Conservation (phyloP, 441 rosid genomes). For the Adansonia gregorii region DNA sequence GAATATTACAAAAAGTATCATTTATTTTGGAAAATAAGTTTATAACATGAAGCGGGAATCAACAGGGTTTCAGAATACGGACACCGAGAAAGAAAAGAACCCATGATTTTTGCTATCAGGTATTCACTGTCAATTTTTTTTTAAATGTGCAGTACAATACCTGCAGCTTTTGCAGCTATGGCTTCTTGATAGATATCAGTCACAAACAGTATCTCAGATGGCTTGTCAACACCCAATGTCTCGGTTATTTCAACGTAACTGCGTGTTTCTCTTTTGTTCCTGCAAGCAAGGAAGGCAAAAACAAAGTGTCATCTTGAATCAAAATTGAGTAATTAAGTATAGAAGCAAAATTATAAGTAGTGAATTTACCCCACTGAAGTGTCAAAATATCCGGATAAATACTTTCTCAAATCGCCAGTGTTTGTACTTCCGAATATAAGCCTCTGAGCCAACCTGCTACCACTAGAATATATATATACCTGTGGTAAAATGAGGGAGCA, state of each 20-base stretch:
- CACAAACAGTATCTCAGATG: slow-evolving; percentile 77
- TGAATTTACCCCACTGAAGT: slow-evolving; percentile 74
- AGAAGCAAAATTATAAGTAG: not conserved
- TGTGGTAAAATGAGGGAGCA: slow-evolving; percentile 31
- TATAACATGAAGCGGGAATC: not conserved
- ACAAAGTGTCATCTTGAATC: not conserved
- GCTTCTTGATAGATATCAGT: slow-evolving; percentile 94
- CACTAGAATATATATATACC: slow-evolving; percentile 96
- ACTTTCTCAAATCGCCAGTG: slow-evolving; percentile 81
- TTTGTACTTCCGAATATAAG: slow-evolving; percentile 82
- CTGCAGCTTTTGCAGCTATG: slow-evolving; percentile 83
- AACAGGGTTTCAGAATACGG: slow-evolving; percentile 14
- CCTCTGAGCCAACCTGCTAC: slow-evolving; percentile 94
- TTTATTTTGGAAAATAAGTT: slow-evolving; percentile 1
- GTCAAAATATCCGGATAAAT: slow-evolving; percentile 84
- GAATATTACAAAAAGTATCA: slow-evolving; percentile 1
- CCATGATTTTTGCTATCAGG: slow-evolving; percentile 4
- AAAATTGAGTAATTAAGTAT: not conserved
- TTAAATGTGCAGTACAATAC: slow-evolving; percentile 39
- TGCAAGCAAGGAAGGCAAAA: slow-evolving; percentile 37
- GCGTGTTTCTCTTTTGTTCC: slow-evolving; percentile 74
- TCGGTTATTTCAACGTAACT: slow-evolving; percentile 79
- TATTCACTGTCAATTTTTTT: not conserved
- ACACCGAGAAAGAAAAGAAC: not conserved
- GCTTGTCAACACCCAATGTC: slow-evolving; percentile 75